These are phyloP conservation scores for Solanum stenotomum DNA, from an alignment of 257 asterid genomes.

Conservation along the genomic window DNA sequence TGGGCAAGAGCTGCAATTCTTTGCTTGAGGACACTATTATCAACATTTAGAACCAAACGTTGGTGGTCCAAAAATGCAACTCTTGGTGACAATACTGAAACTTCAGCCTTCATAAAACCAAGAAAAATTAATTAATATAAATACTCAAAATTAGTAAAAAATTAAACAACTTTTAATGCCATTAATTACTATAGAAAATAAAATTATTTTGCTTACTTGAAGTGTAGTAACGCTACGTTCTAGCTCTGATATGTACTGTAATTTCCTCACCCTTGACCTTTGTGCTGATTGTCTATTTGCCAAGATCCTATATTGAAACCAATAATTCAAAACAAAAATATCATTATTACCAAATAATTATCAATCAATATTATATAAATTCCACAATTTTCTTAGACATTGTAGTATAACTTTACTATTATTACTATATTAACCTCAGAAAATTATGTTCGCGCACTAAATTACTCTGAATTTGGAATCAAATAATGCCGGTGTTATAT, in stretches of 20 bases:
- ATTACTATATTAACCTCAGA: too few relatives aligned
- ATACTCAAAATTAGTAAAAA: neutral
- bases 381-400: too few relatives aligned
- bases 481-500: neutral
- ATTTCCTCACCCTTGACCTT: conserved; percentile 84
- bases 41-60: conserved; percentile 68
- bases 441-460: accelerated
- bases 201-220: conserved; percentile 37
- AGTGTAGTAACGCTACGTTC: conserved; percentile 83
- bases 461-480: neutral
- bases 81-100: conserved; percentile 83
- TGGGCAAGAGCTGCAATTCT: conserved; percentile 92
- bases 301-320: conserved; percentile 41
- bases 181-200: neutral
- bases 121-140: neutral
- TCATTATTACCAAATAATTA: neutral
- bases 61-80: conserved; percentile 97
- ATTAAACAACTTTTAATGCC: neutral
- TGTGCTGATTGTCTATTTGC: conserved; percentile 97
- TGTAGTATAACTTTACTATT: too few relatives aligned
- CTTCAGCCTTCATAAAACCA: conserved; percentile 56
- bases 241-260: conserved; percentile 86
- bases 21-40: conserved; percentile 90
- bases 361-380: neutral
- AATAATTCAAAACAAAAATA: neutral